These are phyloP conservation scores for Leucocoprinus sp. DNA, from an alignment of 768 basidiomycete species.

Conservation along the genomic window DNA sequence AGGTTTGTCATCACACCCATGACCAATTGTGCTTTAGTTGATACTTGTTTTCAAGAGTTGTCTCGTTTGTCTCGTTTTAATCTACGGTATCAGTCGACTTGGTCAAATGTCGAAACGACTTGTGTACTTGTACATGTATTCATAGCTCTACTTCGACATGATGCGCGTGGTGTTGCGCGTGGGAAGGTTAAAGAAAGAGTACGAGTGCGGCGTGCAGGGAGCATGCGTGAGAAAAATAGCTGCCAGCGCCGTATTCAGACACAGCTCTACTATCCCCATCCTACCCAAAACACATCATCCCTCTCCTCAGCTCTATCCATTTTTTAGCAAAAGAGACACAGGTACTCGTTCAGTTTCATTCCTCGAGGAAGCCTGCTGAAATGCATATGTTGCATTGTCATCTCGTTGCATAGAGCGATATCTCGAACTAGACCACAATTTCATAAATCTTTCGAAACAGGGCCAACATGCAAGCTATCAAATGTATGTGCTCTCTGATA, in stretches of 20 bases:
- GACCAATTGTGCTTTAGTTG: slow-evolving; percentile 8
- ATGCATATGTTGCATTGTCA: not conserved
- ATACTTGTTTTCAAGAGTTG: slow-evolving; percentile 14
- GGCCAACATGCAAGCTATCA: slow-evolving; percentile 79
- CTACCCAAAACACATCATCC: slow-evolving; percentile 3
- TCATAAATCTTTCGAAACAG: slow-evolving; percentile 8
- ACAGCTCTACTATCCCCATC: slow-evolving; percentile 11
- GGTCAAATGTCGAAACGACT: slow-evolving; percentile 3
- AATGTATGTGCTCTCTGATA: slow-evolving; percentile 50
- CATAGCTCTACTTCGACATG: not conserved
- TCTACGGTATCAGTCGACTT: slow-evolving; percentile 5
- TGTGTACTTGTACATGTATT: slow-evolving; percentile 12
- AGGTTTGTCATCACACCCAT: slow-evolving; percentile 3
- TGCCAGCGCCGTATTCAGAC: slow-evolving; percentile 10
- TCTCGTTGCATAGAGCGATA: too few species aligned
- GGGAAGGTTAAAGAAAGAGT: slow-evolving; percentile 7
- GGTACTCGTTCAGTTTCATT: not conserved
- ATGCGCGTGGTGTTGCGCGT: slow-evolving; percentile 2
- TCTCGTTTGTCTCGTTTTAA: slow-evolving; percentile 1
- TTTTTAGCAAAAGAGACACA: slow-evolving; percentile 4
- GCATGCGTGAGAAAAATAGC: slow-evolving; percentile 8
- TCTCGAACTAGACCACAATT: not conserved
- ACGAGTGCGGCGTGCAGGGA: not conserved
- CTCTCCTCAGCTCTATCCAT: not conserved
- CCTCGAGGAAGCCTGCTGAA: not conserved